Evolutionary conservation across 139 green algal genomes (phyloP).

Genomic region (Diplosphaera chodatii): DNA sequence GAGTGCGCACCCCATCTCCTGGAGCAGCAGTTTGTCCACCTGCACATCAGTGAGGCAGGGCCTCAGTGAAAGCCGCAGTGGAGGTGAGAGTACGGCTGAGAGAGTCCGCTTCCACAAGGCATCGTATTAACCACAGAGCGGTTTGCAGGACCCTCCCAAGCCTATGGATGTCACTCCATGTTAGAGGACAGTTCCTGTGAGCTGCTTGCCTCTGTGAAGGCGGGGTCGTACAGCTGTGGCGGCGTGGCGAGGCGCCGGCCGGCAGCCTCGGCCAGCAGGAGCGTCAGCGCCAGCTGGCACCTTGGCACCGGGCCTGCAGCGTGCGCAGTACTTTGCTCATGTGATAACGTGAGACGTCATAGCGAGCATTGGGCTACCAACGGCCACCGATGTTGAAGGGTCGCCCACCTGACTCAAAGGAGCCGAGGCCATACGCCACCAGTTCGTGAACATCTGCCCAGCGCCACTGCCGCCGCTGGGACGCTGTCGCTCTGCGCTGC

Average conservation of each 20-base stretch:
- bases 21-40: slow-evolving; percentile 4
- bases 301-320: background rate
- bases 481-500: too few relatives aligned
- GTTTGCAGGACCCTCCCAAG: too few relatives aligned
- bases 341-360: too few relatives aligned
- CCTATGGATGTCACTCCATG: too few relatives aligned
- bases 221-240: slow-evolving; percentile 12
- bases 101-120: too few relatives aligned
- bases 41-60: background rate
- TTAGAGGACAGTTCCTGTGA: too few relatives aligned
- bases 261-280: background rate
- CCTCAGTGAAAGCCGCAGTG: too few relatives aligned
- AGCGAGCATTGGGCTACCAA: too few relatives aligned
- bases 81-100: too few relatives aligned
- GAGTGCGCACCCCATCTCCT: background rate
- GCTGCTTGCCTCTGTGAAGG: slow-evolving; percentile 3
- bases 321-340: too few relatives aligned
- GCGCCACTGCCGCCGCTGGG: background rate
- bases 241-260: background rate
- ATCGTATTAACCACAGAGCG: too few relatives aligned
- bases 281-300: background rate
- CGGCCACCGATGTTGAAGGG: too few relatives aligned
- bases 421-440: slow-evolving; percentile 15
- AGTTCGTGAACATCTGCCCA: slow-evolving; percentile 3
- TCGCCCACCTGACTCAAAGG: slow-evolving; percentile 10